Evolutionary conservation across 768 basidiomycete genomes (phyloP).

Genomic region (Lactifluus subvellereus): DNA sequence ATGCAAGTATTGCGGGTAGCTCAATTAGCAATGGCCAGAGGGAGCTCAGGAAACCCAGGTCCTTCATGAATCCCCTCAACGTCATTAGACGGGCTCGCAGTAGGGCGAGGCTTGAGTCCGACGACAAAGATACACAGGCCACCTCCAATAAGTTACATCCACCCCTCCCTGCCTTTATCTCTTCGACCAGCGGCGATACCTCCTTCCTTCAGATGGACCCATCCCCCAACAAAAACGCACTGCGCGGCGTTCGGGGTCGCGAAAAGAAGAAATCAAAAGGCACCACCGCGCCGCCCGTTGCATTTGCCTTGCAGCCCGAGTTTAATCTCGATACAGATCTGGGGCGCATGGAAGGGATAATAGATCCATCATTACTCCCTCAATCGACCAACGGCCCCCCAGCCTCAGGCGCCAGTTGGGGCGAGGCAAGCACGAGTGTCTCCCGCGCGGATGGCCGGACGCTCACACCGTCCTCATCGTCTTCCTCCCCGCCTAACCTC

Average conservation of each 20-base stretch:
- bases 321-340: conserved; percentile 62
- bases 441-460: conserved; percentile 14
- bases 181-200: conserved; percentile 10
- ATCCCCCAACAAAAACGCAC: conserved; percentile 15
- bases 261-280: conserved; percentile 34
- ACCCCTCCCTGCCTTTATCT: conserved; percentile 24
- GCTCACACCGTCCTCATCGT: conserved; percentile 14
- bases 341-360: conserved; percentile 76
- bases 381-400: conserved; percentile 33
- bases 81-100: conserved; percentile 39
- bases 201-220: conserved; percentile 29
- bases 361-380: conserved; percentile 41
- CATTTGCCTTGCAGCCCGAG: conserved; percentile 33
- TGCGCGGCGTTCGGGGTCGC: conserved; percentile 25
- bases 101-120: conserved; percentile 36
- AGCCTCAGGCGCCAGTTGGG: conserved; percentile 39
- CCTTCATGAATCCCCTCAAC: conserved; percentile 38
- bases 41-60: conserved; percentile 45
- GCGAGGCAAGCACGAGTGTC: conserved; percentile 31
- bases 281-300: conserved; percentile 29
- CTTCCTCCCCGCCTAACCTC: conserved; percentile 13
- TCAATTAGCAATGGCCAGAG: conserved; percentile 31
- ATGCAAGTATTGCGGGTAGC: conserved; percentile 30
- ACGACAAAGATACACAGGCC: conserved; percentile 35
- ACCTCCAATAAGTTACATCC: conserved; percentile 15